Base-by-base conservation (phyloP, 176 grass and related monocot species). In the Poa pratensis region DNA sequence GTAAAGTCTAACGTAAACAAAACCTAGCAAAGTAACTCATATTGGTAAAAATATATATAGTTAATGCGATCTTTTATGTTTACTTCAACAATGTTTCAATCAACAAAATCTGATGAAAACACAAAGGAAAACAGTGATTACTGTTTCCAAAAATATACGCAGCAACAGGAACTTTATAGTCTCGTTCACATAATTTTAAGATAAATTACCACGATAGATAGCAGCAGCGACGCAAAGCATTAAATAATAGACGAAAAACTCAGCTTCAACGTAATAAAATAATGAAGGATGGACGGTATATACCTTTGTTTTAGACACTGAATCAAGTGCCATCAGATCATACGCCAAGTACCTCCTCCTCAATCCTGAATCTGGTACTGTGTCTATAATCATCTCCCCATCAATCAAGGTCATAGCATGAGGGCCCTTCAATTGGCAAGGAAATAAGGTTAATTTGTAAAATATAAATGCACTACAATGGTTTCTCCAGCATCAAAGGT, bases 371-470 rank as follows among this genome's bases (percentile, higher is more conserved):
- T 95, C 91, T 71, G 92, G 92, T 85, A 98, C 83, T 61, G 86
- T 93, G 74, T 98, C 96, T 84, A 98, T 98, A 87, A 98, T 95
- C 96, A 98, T 98, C 80, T 98, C 96, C 28, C 96, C 96, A 88
- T 98, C 96, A 90, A 98, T 94, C 91, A 98, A 89, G 9, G 93
- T 98, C 86, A 84, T 89, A 46, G 89, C 77, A 92, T 98, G 96
- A 48, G 90, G 89, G 45, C 85, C 89, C 96, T 97, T 80, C 28
- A 45, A 59, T 86, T 83, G 37, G 80, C 61, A 80, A 82, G 69
- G 22, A 81, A 82, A 77, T 30, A 82, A 71, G 27, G 65, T 94
- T 79, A 80, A 2, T 19, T 27, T 52, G 28, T 23, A 74, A 40
- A 28, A n/a, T 30, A 14, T 61, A 45, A 77, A 86, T 79, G 53